phyloP scores from a whole-genome alignment of 345 rosid genomes.

The Eucalyptus shirleyi region DNA sequence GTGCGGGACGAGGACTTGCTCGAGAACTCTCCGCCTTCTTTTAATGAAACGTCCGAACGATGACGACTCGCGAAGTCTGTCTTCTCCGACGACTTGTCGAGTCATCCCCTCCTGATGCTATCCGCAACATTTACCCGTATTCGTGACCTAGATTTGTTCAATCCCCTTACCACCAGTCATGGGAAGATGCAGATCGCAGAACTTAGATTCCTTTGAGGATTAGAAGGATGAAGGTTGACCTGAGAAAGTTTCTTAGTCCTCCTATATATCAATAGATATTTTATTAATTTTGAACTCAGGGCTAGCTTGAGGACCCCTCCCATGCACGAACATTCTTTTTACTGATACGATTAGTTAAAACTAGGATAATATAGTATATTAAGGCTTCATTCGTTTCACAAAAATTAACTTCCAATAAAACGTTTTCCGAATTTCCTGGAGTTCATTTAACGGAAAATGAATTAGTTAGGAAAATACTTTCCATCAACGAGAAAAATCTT shows the following conservation, averaged over 20 bases:
- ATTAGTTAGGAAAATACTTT: no score
- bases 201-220: not conserved
- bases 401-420: rapidly evolving
- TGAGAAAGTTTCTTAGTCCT: not conserved
- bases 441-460: no score
- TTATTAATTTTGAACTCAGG: no score
- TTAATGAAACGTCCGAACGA: no score
- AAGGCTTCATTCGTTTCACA: rapidly evolving
- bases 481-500: rapidly evolving
- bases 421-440: rapidly evolving
- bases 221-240: not conserved
- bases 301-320: not conserved
- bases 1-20: no score
- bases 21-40: not conserved
- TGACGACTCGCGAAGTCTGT: no score
- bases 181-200: not conserved
- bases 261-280: not conserved
- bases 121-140: not conserved
- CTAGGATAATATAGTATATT: rapidly evolving
- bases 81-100: not conserved
- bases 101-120: not conserved
- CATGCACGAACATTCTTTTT: not conserved
- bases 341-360: no score
- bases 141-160: not conserved
- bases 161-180: no score